A percentile compares a stretch with the other conserved stretches of the same genome.
Conservation (phyloP, 1,139 yeast genomes). For the Suhomyces wounanorum region DNA sequence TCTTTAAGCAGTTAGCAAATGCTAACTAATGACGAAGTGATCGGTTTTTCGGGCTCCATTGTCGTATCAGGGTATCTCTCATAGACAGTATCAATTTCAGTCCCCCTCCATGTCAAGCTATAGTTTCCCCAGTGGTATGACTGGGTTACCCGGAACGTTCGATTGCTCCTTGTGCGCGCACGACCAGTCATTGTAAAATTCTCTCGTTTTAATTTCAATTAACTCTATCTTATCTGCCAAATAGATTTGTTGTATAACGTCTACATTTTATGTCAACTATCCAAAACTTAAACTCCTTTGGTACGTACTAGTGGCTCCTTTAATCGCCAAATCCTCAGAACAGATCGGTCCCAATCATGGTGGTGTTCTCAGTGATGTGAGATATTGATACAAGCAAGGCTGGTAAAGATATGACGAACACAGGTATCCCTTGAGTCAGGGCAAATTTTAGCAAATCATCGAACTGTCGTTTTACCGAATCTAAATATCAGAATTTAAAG, state of each 20-base stretch:
- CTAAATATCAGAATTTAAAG: no score
- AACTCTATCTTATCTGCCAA: conserved; percentile 10
- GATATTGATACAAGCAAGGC: background rate
- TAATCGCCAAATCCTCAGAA: background rate
- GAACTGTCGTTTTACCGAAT: no score
- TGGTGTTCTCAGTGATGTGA: background rate
- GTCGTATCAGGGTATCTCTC: background rate
- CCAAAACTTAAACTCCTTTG: conserved; percentile 96
- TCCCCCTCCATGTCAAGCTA: background rate
- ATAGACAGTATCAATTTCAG: background rate
- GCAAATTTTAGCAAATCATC: no score
- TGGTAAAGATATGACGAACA: no score
- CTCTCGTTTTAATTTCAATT: background rate
- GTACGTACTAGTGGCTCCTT: conserved; percentile 38
- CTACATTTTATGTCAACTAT: conserved; percentile 72
- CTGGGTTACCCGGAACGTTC: conserved; percentile 9
- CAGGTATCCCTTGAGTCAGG: no score
- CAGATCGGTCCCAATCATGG: background rate
- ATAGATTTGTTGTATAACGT: conserved; percentile 8
- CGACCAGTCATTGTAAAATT: conserved; percentile 9
- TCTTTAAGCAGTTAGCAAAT: no score
- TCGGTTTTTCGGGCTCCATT: background rate
- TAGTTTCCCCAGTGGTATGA: background rate
- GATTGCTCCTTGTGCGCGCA: conserved; percentile 1
- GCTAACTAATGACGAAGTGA: background rate